Evolutionary conservation across 768 basidiomycete genomes (phyloP).

Genomic region (Chalciporus piperatus): DNA sequence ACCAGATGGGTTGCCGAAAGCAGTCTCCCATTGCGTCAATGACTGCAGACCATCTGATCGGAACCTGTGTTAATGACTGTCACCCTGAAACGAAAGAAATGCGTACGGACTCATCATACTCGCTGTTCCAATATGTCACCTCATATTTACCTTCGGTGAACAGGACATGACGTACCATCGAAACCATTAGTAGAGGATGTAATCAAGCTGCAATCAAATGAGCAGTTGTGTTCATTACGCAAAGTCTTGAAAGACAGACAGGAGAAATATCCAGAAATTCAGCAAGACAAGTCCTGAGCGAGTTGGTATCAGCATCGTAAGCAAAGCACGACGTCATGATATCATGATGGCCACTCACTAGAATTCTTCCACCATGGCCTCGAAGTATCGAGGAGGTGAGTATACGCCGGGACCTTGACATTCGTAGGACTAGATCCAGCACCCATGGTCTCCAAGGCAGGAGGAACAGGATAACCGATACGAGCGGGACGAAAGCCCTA

Average conservation of each 20-base stretch:
- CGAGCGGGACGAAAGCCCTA: too few species aligned
- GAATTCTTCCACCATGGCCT: not conserved
- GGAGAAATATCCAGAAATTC: slow-evolving; percentile 4
- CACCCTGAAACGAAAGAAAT: not conserved
- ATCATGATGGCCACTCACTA: too few species aligned
- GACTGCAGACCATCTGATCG: slow-evolving; percentile 2
- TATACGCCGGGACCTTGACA: not conserved
- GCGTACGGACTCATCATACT: slow-evolving; percentile 4
- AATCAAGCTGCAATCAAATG: not conserved
- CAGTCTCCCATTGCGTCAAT: not conserved
- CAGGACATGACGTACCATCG: slow-evolving; percentile 1
- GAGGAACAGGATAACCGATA: too few species aligned
- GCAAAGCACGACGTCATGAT: too few species aligned
- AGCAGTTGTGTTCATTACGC: not conserved
- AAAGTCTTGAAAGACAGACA: not conserved
- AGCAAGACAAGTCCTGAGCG: not conserved
- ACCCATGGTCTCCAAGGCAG: not conserved
- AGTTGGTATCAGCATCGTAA: not conserved
- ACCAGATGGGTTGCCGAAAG: not conserved
- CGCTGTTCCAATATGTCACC: not conserved
- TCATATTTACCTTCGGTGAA: not conserved
- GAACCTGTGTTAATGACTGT: not conserved
- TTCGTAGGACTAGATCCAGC: not conserved
- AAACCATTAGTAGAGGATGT: slow-evolving; percentile 2
- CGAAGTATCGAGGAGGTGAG: not conserved